Conservation (phyloP, 2,329 filamentous ascomycete species). For the Alternaria rosae region DNA sequence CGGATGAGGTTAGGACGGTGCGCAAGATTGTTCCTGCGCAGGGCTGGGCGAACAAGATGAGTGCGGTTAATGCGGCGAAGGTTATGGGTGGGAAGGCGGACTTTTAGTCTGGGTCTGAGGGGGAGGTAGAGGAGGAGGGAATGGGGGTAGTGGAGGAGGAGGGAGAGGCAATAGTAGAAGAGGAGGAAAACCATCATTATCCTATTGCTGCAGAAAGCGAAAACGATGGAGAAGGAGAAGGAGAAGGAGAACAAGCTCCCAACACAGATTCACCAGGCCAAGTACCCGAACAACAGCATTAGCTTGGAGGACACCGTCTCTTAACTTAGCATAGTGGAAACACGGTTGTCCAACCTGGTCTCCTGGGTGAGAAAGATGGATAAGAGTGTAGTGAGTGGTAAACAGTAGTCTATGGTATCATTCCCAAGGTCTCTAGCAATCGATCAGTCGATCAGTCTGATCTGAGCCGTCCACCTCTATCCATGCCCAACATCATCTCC, state of each 20-base stretch:
- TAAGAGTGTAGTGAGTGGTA: not conserved
- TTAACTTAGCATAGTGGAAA: not conserved
- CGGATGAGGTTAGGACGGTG: constrained; percentile 92
- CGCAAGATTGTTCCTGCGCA: constrained; percentile 89
- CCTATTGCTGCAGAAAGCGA: not conserved
- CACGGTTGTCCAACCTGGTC: not conserved
- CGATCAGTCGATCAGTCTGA: not conserved
- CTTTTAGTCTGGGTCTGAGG: constrained; percentile 29
- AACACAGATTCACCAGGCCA: not conserved
- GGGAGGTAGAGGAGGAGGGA: too few relatives aligned
- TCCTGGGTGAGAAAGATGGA: not conserved
- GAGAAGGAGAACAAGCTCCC: not conserved
- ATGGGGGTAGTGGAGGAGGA: not conserved
- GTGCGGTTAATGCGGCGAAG: constrained; percentile 93
- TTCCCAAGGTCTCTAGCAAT: not conserved
- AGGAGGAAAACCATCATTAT: not conserved
- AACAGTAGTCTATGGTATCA: constrained; percentile 20
- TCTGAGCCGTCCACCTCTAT: not conserved
- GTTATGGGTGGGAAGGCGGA: constrained; percentile 61
- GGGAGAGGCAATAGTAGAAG: too few relatives aligned
- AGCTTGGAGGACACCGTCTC: not conserved
- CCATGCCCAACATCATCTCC: not conserved
- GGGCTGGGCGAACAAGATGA: constrained; percentile 96
- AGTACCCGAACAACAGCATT: not conserved
- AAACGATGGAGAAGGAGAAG: not conserved